A percentile compares a stretch with the other conserved stretches of the same genome.
phyloP scores from a whole-genome alignment of 495 filamentous ascomycete genomes.

The Elasticomyces elasticus region DNA sequence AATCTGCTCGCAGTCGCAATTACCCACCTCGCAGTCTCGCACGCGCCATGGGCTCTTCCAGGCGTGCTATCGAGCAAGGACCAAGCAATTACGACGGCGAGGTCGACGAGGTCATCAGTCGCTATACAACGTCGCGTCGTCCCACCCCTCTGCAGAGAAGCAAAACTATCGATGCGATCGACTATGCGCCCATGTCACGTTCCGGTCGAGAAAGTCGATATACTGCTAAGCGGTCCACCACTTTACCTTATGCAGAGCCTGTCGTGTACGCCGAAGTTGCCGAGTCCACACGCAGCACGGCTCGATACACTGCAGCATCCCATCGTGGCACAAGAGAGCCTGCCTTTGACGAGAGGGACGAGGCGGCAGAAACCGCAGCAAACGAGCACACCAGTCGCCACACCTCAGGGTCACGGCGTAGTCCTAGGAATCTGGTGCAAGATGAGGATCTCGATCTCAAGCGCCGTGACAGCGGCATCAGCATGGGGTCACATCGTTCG shows the following conservation, averaged over 20 bases:
- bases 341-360: neutral
- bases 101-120: slow-evolving; percentile 18
- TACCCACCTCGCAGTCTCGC: slow-evolving; percentile 15
- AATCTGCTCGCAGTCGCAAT: slow-evolving; percentile 10
- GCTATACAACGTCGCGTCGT: slow-evolving; percentile 14
- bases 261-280: slow-evolving; percentile 5
- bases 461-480: slow-evolving; percentile 25
- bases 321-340: neutral
- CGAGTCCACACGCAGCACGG: neutral
- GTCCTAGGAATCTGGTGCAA: neutral
- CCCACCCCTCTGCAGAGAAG: slow-evolving; percentile 12
- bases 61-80: slow-evolving; percentile 13
- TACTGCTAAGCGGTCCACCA: slow-evolving; percentile 1
- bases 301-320: neutral
- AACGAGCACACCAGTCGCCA: neutral
- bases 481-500: slow-evolving; percentile 24
- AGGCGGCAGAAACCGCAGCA: neutral
- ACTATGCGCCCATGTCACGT: slow-evolving; percentile 5
- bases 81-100: slow-evolving; percentile 17
- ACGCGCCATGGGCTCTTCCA: neutral
- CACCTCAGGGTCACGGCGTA: neutral
- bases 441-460: slow-evolving; percentile 5
- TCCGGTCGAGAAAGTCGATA: neutral
- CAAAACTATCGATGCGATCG: slow-evolving; percentile 13
- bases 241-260: slow-evolving; percentile 1